phyloP scores from a whole-genome alignment of 257 asterid genomes.

The Henckelia pumila region DNA sequence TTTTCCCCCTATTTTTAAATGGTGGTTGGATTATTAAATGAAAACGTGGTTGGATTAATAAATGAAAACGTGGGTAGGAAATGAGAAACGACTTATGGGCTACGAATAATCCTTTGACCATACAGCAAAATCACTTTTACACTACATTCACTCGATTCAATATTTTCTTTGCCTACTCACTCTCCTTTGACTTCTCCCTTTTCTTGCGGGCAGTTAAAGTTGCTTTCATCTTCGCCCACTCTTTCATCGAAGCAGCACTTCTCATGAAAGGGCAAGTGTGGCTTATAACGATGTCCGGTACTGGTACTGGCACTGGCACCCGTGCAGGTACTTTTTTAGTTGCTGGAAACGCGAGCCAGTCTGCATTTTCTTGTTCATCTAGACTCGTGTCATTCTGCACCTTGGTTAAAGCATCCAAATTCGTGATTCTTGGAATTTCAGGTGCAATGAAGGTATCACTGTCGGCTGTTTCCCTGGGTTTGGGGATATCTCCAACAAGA shows the following conservation, averaged over 20 bases:
- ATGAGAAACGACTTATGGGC: too few relatives aligned
- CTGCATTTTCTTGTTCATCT: constrained; percentile 23
- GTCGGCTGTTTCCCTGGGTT: constrained; percentile 22
- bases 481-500: constrained; percentile 18
- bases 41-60: too few relatives aligned
- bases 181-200: constrained; percentile 21
- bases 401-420: constrained; percentile 21
- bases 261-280: constrained; percentile 71
- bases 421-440: constrained; percentile 9
- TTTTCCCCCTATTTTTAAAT: too few relatives aligned
- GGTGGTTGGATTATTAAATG: too few relatives aligned
- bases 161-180: constrained; percentile 20
- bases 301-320: constrained; percentile 19
- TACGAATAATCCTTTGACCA: too few relatives aligned
- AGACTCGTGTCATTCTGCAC: constrained; percentile 22
- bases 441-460: not conserved
- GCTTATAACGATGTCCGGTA: constrained; percentile 33
- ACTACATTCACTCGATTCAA: not conserved
- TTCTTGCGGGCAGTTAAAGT: constrained; percentile 58
- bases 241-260: constrained; percentile 67
- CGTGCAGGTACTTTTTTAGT: not conserved
- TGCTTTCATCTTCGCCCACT: constrained; percentile 64
- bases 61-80: too few relatives aligned
- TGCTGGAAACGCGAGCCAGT: constrained; percentile 21
- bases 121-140: too few relatives aligned